Conservation (phyloP, 345 rosid species). For the Populus simonii region DNA sequence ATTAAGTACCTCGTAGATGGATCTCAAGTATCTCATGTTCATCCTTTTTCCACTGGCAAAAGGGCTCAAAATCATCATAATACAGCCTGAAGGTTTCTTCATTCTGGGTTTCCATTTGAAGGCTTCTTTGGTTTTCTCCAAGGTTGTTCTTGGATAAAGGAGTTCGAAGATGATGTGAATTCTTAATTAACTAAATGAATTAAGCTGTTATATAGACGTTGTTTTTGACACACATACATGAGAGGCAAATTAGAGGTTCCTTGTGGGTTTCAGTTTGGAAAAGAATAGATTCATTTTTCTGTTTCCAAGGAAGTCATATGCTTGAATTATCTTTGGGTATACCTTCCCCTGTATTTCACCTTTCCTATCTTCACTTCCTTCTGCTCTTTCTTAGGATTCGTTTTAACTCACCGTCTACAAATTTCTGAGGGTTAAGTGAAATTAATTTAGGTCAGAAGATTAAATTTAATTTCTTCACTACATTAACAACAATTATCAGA, state of each 20-base stretch:
- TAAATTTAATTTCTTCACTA: background rate
- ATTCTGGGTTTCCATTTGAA: background rate
- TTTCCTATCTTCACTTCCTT: background rate
- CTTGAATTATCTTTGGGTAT: background rate
- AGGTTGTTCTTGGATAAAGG: background rate
- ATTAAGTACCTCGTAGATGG: slow-evolving; percentile 38
- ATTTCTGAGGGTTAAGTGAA: background rate
- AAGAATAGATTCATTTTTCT: background rate
- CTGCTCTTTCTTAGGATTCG: background rate
- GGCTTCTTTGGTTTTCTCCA: background rate
- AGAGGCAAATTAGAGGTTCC: background rate
- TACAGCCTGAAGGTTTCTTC: background rate
- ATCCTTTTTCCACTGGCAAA: slow-evolving; percentile 37
- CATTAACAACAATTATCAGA: background rate
- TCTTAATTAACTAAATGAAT: background rate
- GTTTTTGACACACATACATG: background rate
- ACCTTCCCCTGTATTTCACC: background rate
- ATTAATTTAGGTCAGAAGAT: background rate
- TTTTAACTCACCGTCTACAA: background rate
- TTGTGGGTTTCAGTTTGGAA: background rate
- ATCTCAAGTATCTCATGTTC: slow-evolving; percentile 39
- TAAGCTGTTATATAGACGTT: background rate
- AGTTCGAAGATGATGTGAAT: background rate
- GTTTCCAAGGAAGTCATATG: background rate
- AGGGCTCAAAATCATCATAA: slow-evolving; percentile 49